phyloP scores from a whole-genome alignment of 208 protist genomes.

The Crithidia mellificae region DNA sequence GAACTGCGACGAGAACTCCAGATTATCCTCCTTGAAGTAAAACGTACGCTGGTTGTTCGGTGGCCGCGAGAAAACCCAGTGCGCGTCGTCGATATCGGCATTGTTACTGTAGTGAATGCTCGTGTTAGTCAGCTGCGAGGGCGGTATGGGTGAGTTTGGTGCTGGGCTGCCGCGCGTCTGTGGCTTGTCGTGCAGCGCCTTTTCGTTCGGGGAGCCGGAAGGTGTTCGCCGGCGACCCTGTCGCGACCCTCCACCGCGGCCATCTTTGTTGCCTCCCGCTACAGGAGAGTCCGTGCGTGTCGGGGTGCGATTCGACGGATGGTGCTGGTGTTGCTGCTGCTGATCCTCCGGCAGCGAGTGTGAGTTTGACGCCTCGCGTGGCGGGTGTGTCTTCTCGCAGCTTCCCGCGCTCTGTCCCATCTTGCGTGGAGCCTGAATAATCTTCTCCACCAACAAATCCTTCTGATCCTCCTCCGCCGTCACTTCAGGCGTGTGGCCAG shows the following conservation, averaged over 20 bases:
- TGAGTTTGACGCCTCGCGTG: slow-evolving; percentile 16
- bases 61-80: slow-evolving; percentile 74
- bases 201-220: background rate
- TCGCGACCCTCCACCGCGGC: background rate
- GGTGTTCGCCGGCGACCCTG: background rate
- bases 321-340: background rate
- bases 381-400: slow-evolving; percentile 8
- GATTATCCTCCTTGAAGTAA: slow-evolving; percentile 81
- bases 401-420: slow-evolving; percentile 13
- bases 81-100: slow-evolving; percentile 33
- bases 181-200: background rate
- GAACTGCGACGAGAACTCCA: slow-evolving; percentile 89
- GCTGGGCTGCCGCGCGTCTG: background rate
- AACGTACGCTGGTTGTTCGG: slow-evolving; percentile 89
- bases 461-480: slow-evolving; percentile 48
- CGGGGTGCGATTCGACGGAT: background rate
- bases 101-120: too few relatives aligned
- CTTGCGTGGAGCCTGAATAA: background rate
- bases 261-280: background rate
- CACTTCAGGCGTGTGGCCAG: background rate
- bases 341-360: slow-evolving; percentile 4
- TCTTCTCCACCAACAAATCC: slow-evolving; percentile 31
- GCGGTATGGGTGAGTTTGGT: background rate
- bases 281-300: background rate
- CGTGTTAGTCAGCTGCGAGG: background rate